Evolutionary conservation across 768 basidiomycete genomes (phyloP), one percentile per base, ranked within the genome.

Genomic region (Tylopilus rubrobrunneus): DNA sequence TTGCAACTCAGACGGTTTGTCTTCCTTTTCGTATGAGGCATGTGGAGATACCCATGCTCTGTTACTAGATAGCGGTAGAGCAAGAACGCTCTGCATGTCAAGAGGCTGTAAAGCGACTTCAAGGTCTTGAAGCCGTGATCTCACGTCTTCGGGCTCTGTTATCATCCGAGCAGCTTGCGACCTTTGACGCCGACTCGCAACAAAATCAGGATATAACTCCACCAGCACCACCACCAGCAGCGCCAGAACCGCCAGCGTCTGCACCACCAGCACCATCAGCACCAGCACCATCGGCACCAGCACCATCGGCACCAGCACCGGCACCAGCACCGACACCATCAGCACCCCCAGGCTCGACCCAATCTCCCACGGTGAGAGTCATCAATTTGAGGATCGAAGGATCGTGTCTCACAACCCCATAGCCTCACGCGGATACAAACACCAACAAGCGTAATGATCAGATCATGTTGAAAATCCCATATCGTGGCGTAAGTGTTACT

Each of bases 1-100:
- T 66, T 45, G 57, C 56, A 28, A 56, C 65, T 3, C 64, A 67
- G 23, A 57, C 55, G 5, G 64, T 66, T 56, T 45, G 64, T 61
- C 23, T n/a, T 46, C 34, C 34, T n/a, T 48, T 43, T 46, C 36
- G 21, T 52, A 9, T 43, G 7, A 29, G 39, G 42, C 29, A 21
- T 2, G 28, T 14, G 39, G 11, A 10, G 31, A 53, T 33, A 45
- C 40, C 15, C 11, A 59, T 21, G n/a, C 33, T 36, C 17, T 54
- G 17, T 51, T 41, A 3, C 36, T 48, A 65, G 64, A 50, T 17
- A 43, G 53, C 52, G 9, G 33, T 45, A 17, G 64, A 62, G 15
- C 39, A 57, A 4, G 54, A 65, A 36, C 57, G 50, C 33, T 39
- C 15, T 21, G 33, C 49, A 36, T 55, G 45, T 52, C 54, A 52